Base-by-base conservation (phyloP, 345 rosid genomes). In the Dipteronia dyeriana region DNA sequence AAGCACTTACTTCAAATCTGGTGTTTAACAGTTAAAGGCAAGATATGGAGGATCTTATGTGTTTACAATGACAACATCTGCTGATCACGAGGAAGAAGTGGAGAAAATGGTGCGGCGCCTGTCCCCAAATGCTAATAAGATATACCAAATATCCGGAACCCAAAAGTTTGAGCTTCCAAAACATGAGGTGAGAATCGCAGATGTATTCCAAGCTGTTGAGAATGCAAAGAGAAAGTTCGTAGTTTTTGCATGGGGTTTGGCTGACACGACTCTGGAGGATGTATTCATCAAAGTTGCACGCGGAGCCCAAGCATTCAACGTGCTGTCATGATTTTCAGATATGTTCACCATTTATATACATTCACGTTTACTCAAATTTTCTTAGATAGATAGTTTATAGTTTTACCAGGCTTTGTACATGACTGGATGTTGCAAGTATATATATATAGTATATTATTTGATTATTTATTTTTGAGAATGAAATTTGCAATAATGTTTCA, bases 81-180 rank as follows among this genome's bases (percentile, higher is more conserved):
- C 67, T 7, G 76, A 86, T 43, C 78, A 90, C 7, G 97, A 94
- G 83, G 79, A 78, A 68, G 89, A 88, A 57, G 99, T 94, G 31
- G 97, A 86, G 84, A 82, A 78, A 20, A 73, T 94, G 84, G 91
- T 91, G 54, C 80, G 68, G 56, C 68, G 74, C 19, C 89, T 94
- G 47, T 92, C 91, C n/a, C 91, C 92, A 17, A 84, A 84, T 14
- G 97, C 96, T 23, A 91, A 86, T 70, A 90, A 80, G 87, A 87
- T 92, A 63, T 97, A 92, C 79, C 97, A 91, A 23, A 88, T 90
- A 17, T 86, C 94, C 0, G 98, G 98, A 79, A 97, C 99, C 8
- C 99, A 94, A 84, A 97, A 97, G 79, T 97, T 97, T 63, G 97
- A 97, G 90, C 88, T 94, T 57, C 97, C 99, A 13, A 97, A 92